Evolutionary conservation across 345 rosid species (phyloP).

Genomic region (Rhodomyrtus tomentosa): DNA sequence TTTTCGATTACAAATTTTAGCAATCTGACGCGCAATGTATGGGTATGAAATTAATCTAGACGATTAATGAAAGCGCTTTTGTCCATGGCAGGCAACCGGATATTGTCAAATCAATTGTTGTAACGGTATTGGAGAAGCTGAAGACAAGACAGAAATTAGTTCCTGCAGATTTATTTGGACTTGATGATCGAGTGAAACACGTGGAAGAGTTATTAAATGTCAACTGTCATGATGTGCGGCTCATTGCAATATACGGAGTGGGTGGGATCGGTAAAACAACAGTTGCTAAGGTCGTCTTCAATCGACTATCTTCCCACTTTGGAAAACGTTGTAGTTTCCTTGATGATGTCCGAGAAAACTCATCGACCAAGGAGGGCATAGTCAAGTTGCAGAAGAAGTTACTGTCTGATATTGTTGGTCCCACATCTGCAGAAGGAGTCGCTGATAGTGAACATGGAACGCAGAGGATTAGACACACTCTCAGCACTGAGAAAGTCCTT

Average conservation of each 20-base stretch:
- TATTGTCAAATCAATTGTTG: too few relatives aligned
- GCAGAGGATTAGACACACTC: background rate
- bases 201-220: background rate
- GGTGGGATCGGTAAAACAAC: background rate
- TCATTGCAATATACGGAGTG: background rate
- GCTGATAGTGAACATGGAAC: background rate
- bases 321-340: background rate
- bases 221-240: background rate
- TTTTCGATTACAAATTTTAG: background rate
- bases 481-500: background rate
- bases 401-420: background rate
- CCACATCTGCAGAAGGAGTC: background rate
- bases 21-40: background rate
- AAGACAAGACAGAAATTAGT: background rate
- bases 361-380: background rate
- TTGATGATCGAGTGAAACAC: background rate
- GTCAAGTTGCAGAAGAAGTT: background rate
- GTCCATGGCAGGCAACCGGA: background rate
- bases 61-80: background rate
- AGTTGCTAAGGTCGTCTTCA: background rate
- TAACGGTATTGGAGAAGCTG: background rate
- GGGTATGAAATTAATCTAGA: background rate
- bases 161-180: background rate
- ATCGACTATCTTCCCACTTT: background rate
- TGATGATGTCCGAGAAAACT: background rate